These are phyloP conservation scores for Lagerstroemia fauriei DNA, from an alignment of 441 rosid genomes.

Conservation along the genomic window DNA sequence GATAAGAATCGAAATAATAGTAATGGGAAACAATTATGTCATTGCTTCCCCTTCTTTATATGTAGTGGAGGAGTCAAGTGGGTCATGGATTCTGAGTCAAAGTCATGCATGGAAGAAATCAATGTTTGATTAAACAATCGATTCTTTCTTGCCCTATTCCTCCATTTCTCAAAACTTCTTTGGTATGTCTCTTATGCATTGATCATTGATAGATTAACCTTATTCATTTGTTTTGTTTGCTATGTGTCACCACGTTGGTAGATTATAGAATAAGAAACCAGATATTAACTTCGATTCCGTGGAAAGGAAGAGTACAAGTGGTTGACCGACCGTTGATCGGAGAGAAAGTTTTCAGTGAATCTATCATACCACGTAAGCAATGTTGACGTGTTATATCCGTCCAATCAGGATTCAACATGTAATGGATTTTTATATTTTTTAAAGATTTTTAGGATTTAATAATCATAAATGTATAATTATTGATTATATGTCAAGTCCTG, in stretches of 20 bases:
- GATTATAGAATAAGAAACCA: not conserved
- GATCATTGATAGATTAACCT: not conserved
- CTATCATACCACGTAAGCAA: no score
- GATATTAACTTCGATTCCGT: not conserved
- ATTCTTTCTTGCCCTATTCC: not conserved
- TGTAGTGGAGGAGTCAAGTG: conserved; percentile 75
- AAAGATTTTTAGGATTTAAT: no score
- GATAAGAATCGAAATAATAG: no score
- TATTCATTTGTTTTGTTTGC: not conserved
- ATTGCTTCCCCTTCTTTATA: not conserved
- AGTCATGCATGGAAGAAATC: conserved; percentile 36
- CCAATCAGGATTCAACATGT: no score
- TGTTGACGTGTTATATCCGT: no score
- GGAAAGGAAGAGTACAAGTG: not conserved
- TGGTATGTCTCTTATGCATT: not conserved
- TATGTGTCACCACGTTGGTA: not conserved
- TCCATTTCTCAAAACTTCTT: not conserved
- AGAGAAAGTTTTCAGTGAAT: no score
- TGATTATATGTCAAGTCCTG: no score
- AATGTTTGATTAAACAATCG: conserved; percentile 12
- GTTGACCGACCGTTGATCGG: not conserved
- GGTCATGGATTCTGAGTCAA: conserved; percentile 47
- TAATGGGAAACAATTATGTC: not conserved
- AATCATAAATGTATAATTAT: no score
- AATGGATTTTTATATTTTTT: no score